phyloP scores from a whole-genome alignment of 1,284 basidiomycete genomes.

The Cryptococcus sp. region DNA sequence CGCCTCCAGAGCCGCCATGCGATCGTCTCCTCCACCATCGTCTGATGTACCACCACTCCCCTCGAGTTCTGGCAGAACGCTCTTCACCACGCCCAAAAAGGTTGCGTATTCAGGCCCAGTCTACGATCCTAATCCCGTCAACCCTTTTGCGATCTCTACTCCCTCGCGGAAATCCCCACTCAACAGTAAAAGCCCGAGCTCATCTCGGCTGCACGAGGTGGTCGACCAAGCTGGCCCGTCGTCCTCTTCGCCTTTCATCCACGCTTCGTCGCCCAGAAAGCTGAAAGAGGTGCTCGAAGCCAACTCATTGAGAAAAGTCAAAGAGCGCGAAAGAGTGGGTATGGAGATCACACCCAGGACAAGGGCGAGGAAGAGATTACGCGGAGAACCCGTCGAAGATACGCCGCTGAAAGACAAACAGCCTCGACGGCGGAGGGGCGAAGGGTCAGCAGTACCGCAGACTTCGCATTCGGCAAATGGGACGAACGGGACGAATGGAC shows the following conservation, averaged over 20 bases:
- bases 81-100: slow-evolving; percentile 37
- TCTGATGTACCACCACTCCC: background rate
- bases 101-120: slow-evolving; percentile 39
- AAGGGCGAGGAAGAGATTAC: slow-evolving; percentile 46
- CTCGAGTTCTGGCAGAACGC: slow-evolving; percentile 8
- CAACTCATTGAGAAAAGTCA: slow-evolving; percentile 35
- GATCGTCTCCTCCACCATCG: background rate
- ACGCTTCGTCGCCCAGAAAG: slow-evolving; percentile 42
- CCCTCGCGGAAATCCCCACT: slow-evolving; percentile 8
- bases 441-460: slow-evolving; percentile 4
- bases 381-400: slow-evolving; percentile 48
- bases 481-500: slow-evolving; percentile 9
- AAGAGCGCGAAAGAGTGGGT: slow-evolving; percentile 10
- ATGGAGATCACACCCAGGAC: slow-evolving; percentile 48
- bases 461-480: slow-evolving; percentile 1
- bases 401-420: slow-evolving; percentile 41
- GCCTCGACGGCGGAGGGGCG: slow-evolving; percentile 17
- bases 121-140: slow-evolving; percentile 44
- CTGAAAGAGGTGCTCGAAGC: slow-evolving; percentile 44
- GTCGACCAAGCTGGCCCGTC: background rate
- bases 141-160: slow-evolving; percentile 40
- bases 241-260: slow-evolving; percentile 41
- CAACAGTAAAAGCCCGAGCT: background rate
- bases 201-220: background rate
- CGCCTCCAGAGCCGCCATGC: slow-evolving; percentile 5